Evolutionary conservation across 805 yeast genomes (phyloP).

Genomic region (Nakazawaea ernobii): DNA sequence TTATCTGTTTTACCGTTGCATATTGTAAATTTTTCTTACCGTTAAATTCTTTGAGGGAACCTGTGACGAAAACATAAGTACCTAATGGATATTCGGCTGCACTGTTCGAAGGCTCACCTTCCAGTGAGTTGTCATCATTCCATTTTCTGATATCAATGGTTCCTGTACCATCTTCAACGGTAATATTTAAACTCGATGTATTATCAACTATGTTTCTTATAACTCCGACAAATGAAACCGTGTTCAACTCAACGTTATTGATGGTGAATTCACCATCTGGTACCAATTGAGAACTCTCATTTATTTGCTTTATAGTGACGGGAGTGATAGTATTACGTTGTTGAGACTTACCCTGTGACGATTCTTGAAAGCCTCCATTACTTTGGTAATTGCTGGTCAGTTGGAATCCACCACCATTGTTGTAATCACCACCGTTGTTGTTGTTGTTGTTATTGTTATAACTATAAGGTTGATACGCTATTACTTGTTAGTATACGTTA

Average conservation of each 20-base stretch:
- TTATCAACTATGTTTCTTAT: constrained; percentile 59
- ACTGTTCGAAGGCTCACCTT: constrained; percentile 23
- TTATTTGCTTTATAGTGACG: constrained; percentile 68
- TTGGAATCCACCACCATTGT: constrained; percentile 27
- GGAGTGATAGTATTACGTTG: constrained; percentile 44
- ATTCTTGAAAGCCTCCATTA: constrained; percentile 13
- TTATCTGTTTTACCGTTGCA: constrained; percentile 50
- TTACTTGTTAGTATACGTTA: background rate
- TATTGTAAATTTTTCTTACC: constrained; percentile 61
- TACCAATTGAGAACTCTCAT: constrained; percentile 52
- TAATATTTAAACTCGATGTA: constrained; percentile 48
- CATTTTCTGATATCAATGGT: constrained; percentile 59
- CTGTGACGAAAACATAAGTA: constrained; percentile 56
- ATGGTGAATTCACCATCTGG: constrained; percentile 65
- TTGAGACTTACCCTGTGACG: constrained; percentile 22
- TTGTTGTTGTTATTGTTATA: constrained; percentile 33
- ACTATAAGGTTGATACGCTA: constrained; percentile 32
- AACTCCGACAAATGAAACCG: constrained; percentile 65
- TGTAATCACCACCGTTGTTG: constrained; percentile 18
- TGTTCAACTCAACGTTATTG: constrained; percentile 54
- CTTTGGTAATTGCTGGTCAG: constrained; percentile 12
- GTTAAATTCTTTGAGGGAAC: constrained; percentile 52
- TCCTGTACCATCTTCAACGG: constrained; percentile 79
- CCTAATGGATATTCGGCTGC: constrained; percentile 39
- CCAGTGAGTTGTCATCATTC: constrained; percentile 37